A percentile compares a stretch with the other conserved stretches of the same genome.
phyloP scores from a whole-genome alignment of 305 asterid species.

The Solanum hybrid region DNA sequence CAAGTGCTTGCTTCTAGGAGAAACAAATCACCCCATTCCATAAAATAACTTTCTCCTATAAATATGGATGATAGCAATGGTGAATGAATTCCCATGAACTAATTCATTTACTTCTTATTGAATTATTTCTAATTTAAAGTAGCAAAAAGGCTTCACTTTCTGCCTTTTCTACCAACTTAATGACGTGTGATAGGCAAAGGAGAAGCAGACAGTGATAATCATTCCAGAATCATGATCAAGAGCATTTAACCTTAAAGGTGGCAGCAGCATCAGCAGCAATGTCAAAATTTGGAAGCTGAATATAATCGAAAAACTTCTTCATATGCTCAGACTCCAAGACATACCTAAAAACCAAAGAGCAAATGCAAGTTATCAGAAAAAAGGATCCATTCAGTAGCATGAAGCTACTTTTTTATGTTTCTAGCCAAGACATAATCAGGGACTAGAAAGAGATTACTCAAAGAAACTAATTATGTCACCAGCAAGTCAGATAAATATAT shows the following conservation, averaged over 20 bases:
- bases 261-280: constrained; percentile 96
- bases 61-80: not conserved
- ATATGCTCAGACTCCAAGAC: constrained; percentile 91
- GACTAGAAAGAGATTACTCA: not conserved
- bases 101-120: not conserved
- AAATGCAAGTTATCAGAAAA: not conserved
- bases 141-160: not conserved
- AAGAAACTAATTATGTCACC: not conserved
- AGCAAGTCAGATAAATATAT: not conserved
- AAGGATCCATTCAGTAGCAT: not conserved
- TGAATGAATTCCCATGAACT: not conserved
- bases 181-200: not conserved
- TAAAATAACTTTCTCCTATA: not conserved
- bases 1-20: not conserved
- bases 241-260: constrained; percentile 68
- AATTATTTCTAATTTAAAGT: not conserved
- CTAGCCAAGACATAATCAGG: not conserved
- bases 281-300: constrained; percentile 79
- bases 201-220: not conserved
- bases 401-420: not conserved
- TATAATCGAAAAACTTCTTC: constrained; percentile 80
- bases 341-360: constrained; percentile 36
- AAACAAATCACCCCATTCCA: not conserved
- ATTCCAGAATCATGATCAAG: constrained; percentile 1
- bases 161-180: not conserved